Evolutionary conservation across 305 asterid species (phyloP).

Genomic region (Fraxinus velutina): DNA sequence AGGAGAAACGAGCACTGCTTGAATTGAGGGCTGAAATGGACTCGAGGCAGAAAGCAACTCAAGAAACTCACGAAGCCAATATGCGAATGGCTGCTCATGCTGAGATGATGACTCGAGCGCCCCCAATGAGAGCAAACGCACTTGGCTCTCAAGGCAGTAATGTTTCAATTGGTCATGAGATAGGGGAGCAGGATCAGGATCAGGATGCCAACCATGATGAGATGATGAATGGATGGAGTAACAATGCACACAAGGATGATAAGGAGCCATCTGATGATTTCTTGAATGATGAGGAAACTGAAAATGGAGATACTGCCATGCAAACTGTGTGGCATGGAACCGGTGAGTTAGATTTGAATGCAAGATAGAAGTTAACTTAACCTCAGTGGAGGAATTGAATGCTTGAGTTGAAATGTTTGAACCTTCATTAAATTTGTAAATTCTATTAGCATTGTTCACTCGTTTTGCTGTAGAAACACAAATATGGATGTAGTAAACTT

Average conservation of each 20-base stretch:
- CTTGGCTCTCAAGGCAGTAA: slow-evolving; percentile 59
- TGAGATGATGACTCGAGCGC: slow-evolving; percentile 77
- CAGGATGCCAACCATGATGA: slow-evolving; percentile 58
- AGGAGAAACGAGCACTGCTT: slow-evolving; percentile 58
- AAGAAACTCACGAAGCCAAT: slow-evolving; percentile 67
- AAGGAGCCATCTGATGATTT: slow-evolving; percentile 95
- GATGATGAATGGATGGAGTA: slow-evolving; percentile 66
- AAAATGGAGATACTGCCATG: slow-evolving; percentile 64
- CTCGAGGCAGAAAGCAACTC: slow-evolving; percentile 61
- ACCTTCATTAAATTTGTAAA: background rate
- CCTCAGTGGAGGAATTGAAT: background rate
- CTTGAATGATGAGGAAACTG: slow-evolving; percentile 86
- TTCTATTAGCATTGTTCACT: background rate
- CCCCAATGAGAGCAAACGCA: slow-evolving; percentile 66
- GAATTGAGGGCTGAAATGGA: slow-evolving; percentile 74
- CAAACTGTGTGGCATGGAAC: slow-evolving; percentile 82
- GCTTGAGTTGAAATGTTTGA: background rate
- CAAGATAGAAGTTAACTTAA: slow-evolving; percentile 39
- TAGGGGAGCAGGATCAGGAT: slow-evolving; percentile 35
- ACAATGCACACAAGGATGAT: slow-evolving; percentile 64
- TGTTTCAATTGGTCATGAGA: slow-evolving; percentile 43
- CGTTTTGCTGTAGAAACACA: background rate
- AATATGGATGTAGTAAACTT: background rate
- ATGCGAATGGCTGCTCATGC: slow-evolving; percentile 78
- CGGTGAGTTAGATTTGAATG: slow-evolving; percentile 72